Conservation (phyloP, 176 grass and related monocot species). For the Raddia distichophylla region DNA sequence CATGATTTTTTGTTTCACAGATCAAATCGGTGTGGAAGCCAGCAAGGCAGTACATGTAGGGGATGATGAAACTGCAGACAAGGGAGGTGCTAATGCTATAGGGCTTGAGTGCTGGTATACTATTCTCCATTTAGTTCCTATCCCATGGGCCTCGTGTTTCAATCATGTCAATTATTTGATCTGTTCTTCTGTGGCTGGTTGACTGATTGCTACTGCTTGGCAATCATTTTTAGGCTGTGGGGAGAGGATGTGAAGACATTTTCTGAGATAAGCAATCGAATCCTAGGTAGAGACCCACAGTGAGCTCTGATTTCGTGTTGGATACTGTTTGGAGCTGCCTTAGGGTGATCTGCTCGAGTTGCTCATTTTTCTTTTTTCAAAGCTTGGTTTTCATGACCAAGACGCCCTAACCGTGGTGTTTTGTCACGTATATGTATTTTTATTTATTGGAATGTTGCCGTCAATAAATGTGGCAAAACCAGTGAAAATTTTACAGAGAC, state of each 20-base stretch:
- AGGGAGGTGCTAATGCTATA: conserved; percentile 66
- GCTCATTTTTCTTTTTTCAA: too few relatives aligned
- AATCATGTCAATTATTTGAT: background rate
- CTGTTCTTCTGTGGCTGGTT: background rate
- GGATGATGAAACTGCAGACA: conserved; percentile 84
- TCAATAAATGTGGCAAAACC: background rate
- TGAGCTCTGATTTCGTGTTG: background rate
- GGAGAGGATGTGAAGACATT: conserved; percentile 77
- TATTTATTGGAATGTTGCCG: background rate
- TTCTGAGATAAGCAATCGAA: conserved; percentile 44
- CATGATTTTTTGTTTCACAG: conserved; percentile 45
- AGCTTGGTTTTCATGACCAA: background rate
- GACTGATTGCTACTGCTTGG: background rate
- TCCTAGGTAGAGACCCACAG: conserved; percentile 39
- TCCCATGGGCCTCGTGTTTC: background rate
- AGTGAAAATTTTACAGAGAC: background rate
- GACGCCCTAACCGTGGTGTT: background rate
- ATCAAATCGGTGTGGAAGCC: conserved; percentile 66
- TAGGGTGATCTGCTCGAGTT: background rate
- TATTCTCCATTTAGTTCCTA: background rate
- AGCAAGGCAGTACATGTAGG: conserved; percentile 74
- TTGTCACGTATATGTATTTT: background rate
- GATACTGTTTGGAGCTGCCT: background rate
- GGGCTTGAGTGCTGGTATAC: conserved; percentile 87
- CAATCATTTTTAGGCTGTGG: conserved; percentile 66